Evolutionary conservation across 1,139 yeast genomes (phyloP), one percentile per base, ranked within the genome.

Genomic region (Sugiyamaella castrensis): DNA sequence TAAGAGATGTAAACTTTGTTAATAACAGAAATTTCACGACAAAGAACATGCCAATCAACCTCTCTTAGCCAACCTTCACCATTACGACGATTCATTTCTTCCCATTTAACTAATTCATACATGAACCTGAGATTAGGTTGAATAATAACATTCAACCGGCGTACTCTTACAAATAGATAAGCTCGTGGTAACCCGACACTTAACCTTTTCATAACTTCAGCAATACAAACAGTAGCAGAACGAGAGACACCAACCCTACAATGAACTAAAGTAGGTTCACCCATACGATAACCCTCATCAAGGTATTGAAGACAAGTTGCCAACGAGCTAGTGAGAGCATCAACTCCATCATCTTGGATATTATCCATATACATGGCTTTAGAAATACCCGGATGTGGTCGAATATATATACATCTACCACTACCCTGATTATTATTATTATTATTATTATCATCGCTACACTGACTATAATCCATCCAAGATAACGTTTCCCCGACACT

Each of bases 211-310:
- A 89, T 88, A 51, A 87, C 84, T 62, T 87, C 91, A 2, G 97
- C 96, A 55, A 89, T 87, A 57, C 95, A 85, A 36, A 91, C 85
- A 0, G 95, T 82, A 0, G 96, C 97, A 19, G 94, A 84, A 49
- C 97, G 72, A 0, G 95, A 87, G 4, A 89, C 97, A 1, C 97
- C 97, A 49, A 87, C 95, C 61, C 88, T 82, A 64, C 97, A 89
- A 64, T 89, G 96, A 13, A 87, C 88, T 48, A 89, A 70, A 0
- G 87, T 82, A 35, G 75, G 80, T 39, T 74, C 78, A 29, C 59
- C 57, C 1, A 61, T 55, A 29, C 63, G 58, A 53, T 64, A 65
- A 12, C 74, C 73, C 32, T 67, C 71, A 40, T 73, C 76, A 34
- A 76, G 62, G 53, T 74, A 75, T 9, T 68, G 66, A 40, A 76